Evolutionary conservation across 148 eudicot genomes (phyloP), one percentile per base, ranked within the genome.

Genomic region (Rhododendron ferrugineum): DNA sequence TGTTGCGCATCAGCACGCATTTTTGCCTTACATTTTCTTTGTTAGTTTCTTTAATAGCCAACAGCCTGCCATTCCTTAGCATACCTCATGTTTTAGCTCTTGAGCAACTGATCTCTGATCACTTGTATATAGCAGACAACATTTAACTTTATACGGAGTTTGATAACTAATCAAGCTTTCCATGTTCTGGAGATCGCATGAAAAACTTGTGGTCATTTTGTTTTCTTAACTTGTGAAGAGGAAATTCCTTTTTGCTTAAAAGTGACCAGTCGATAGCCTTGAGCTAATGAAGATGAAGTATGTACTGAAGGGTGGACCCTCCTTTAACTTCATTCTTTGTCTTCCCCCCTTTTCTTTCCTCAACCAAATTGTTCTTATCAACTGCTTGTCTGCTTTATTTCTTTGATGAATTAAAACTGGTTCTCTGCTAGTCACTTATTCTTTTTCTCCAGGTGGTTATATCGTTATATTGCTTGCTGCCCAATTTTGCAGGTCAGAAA

Each of bases 401-500:
- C 56, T 79, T 28, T 44, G 46, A 26, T 16, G 37, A 30, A 42
- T 6, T 79, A 64, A 23, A 23, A 18, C 18, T 64, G 40, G 23
- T 58, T 46, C 20, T 30, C 42, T 50, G 32, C 7, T 28, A 30
- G 72, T 26, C 52, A 3, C 42, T 44, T 46, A n/a, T 32, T n/a
- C 6, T 52, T 23, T 7, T 47, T 58, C 22, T 40, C 1, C 44
- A 40, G 7, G 2, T 32, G 3, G 11, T 7, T 40, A 64, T 42
- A n/a, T 32, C 20, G 10, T 34, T 82, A 22, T 86, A 32, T 9
- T 46, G 49, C 74, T 74, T 60, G 52, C 40, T 50, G 54, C 32
- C 42, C 34, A 72, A 88, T 60, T 26, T 32, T 90, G 83, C 93
- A 94, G 98, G 99, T 98, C 98, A 78, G 93, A 93, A 82, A 88